Evolutionary conservation across 2,329 filamentous ascomycete species (phyloP), one percentile per base, ranked within the genome.

Genomic region (Ophiocordyceps camponoti-saundersi): DNA sequence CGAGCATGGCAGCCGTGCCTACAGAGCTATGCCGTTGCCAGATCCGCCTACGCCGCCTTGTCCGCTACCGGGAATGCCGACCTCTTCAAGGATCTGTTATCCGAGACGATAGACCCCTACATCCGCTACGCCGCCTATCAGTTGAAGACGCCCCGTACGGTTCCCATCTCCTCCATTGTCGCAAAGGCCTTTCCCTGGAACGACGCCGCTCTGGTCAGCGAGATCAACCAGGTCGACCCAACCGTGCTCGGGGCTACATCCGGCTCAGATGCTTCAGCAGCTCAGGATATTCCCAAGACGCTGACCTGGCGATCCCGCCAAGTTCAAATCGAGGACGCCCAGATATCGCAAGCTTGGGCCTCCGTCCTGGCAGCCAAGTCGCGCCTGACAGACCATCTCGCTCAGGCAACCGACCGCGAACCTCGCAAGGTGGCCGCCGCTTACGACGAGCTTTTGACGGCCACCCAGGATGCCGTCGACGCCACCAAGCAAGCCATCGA

Each of bases 51-150:
- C 67, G 80, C 75, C 50, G 80, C 84, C 1, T 69, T 98, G 42
- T 72, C 80, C 18, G 71, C 73, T 26, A 51, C 77, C 66, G 51
- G 61, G 32, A 63, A 68, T 18, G 81, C 79, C 50, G 90, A 95
- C 49, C 69, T 84, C 34, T 92, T 86, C 70, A 88, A 85, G 59
- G 90, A 96, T 50, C 72, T 95, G 22, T 68, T 98, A 48, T 79
- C 82, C 44, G 81, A 85, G 56, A 93, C 85, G 5, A 81, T 95
- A 51, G 92, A 98, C 60, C 89, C 89, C 2, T 94, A 88, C 51
- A 85, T 98, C 56, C 82, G 90, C 52, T 96, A 93, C 62, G 89
- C 89, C 34, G 88, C 92, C 18, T 96, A 96, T 61, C 88, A 95
- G 63, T 74, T 88, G 60, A 84, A 90, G 60, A 77, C 94, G 30